Conservation (phyloP, 345 rosid genomes). For the Clarkia xantiana region DNA sequence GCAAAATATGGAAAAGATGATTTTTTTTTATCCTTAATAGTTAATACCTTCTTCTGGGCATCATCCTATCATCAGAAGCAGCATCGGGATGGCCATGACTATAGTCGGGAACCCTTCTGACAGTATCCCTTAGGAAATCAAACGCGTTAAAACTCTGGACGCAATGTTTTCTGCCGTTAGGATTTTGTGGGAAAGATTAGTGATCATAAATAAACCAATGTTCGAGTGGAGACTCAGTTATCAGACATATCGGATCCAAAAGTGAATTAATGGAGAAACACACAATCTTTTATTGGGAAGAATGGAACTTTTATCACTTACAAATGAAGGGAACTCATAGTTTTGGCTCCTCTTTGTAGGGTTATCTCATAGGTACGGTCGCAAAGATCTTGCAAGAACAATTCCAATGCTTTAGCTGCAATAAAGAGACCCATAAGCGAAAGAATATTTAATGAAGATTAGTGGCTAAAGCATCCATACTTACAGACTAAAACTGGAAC, state of each 20-base stretch:
- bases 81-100: conserved; percentile 57
- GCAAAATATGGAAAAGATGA: background rate
- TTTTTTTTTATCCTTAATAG: background rate
- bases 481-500: conserved; percentile 98
- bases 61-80: conserved; percentile 51
- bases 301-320: conserved; percentile 25
- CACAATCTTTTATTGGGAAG: no score
- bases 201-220: background rate
- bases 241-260: no score
- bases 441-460: background rate
- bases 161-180: conserved; percentile 74
- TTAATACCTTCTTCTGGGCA: conserved; percentile 78
- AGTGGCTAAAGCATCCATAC: conserved; percentile 12
- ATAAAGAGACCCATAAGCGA: conserved; percentile 15
- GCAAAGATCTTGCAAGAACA: conserved; percentile 97
- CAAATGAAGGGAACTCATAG: conserved; percentile 88
- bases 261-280: no score
- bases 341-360: conserved; percentile 91
- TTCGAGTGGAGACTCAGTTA: no score
- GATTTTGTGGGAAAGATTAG: background rate
- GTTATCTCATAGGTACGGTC: conserved; percentile 92
- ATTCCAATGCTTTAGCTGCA: conserved; percentile 93
- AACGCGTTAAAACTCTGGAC: conserved; percentile 92
- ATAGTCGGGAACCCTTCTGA: conserved; percentile 94
- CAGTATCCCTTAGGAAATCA: conserved; percentile 93